Evolutionary conservation across 2,329 filamentous ascomycete genomes (phyloP), one percentile per base, ranked within the genome.

Genomic region (Colletotrichum viniferum): DNA sequence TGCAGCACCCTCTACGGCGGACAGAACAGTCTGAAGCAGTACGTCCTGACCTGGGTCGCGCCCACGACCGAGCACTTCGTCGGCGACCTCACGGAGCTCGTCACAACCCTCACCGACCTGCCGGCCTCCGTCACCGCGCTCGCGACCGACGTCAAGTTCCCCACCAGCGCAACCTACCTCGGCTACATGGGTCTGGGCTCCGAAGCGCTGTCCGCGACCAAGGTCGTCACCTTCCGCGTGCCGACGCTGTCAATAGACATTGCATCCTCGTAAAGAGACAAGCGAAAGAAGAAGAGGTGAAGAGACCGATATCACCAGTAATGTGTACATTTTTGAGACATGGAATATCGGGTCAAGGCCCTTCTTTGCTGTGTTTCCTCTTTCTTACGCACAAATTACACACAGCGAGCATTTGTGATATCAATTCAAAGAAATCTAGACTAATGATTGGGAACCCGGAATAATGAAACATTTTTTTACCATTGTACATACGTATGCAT

Each of bases 101-200:
- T 91, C 48, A 83, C 84, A 4, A 81, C 84, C 67, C 84, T 88
- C 4, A 80, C 86, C 30, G 21, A 24, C 66, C 60, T 61, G 58
- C 58, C 58, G 0, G 58, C 66, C 34, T 78, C 77, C 7, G 74
- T 85, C 24, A 69, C 67, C 36, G 36, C 58, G 55, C 24, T 32
- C n/a, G 56, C 58, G 67, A 52, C 55, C 43, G 80, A 82, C 5
- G 69, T 80, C 13, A 76, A 81, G 38, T 87, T 84, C 76, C 87
- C 88, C 12, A 82, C 80, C 0, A 74, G 80, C 1, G 75, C 80
- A 2, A 86, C 89, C 78, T 90, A 89, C 79, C 79, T 91, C 21
- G 89, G 89, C 24, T 88, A 89, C 77, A 82, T 90, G 78, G 84
- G 84, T 61, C 88, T 91, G 76, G 89, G 89, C 26, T 86, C 87